These are phyloP conservation scores for Thalassiosira exigua DNA, from an alignment of 352 stramenopile species.

Conservation along the genomic window DNA sequence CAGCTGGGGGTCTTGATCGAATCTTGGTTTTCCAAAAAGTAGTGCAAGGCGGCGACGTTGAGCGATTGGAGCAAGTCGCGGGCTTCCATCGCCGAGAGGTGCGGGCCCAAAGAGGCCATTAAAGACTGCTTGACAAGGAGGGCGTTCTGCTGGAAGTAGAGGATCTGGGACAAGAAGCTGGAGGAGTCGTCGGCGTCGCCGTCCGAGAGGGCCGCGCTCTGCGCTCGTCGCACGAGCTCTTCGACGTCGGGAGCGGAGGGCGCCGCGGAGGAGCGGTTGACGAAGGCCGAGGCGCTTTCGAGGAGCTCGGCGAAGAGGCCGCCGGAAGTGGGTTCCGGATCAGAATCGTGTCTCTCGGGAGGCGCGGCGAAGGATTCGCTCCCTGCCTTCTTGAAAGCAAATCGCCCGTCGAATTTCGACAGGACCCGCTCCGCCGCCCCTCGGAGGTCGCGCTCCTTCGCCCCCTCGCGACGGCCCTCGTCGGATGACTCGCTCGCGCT, in stretches of 20 bases:
- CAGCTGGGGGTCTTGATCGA: constrained; percentile 78
- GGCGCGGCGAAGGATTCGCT: background rate
- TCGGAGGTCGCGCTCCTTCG: background rate
- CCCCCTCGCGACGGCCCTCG: background rate
- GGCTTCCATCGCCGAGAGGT: constrained; percentile 5
- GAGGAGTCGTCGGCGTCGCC: constrained; percentile 1
- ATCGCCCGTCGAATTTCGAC: too few relatives aligned
- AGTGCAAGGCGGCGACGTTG: constrained; percentile 35
- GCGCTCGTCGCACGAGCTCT: constrained; percentile 46
- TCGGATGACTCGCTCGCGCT: background rate
- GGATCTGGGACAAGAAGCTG: constrained; percentile 38
- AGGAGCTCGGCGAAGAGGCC: constrained; percentile 30
- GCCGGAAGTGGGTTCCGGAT: background rate
- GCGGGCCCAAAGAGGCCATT: constrained; percentile 32
- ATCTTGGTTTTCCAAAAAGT: constrained; percentile 81
- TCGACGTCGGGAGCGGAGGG: constrained; percentile 26
- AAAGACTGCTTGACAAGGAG: constrained; percentile 32
- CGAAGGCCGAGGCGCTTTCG: constrained; percentile 30
- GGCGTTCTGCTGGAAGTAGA: constrained; percentile 52
- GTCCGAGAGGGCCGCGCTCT: constrained; percentile 24
- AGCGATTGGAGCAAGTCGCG: constrained; percentile 19
- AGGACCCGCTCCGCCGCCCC: background rate
- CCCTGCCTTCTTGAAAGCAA: too few relatives aligned
- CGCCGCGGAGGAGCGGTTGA: constrained; percentile 25
- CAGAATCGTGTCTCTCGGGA: background rate